Conservation (phyloP, 805 yeast genomes). For the Pichia gijzeniarum region DNA sequence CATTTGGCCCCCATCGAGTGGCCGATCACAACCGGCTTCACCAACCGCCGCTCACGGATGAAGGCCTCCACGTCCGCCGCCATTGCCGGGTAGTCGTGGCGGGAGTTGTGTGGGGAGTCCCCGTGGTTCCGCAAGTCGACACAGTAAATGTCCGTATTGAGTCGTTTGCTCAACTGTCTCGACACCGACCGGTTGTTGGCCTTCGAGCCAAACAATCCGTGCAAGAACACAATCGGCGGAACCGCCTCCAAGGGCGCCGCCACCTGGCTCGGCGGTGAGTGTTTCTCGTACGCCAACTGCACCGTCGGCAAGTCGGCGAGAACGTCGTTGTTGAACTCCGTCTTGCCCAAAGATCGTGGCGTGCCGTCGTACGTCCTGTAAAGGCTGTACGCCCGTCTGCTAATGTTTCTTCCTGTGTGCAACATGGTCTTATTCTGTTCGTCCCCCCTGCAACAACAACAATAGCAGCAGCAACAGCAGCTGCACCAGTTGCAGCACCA, state of each 20-base stretch:
- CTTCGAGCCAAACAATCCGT: constrained; percentile 85
- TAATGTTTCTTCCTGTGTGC: too few relatives aligned
- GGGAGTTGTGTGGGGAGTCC: constrained; percentile 66
- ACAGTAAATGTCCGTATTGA: constrained; percentile 56
- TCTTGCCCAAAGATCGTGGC: constrained; percentile 17
- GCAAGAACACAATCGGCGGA: constrained; percentile 68
- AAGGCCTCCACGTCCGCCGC: constrained; percentile 83
- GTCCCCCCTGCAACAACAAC: too few relatives aligned
- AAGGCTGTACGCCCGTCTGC: background rate
- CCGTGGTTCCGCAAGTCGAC: constrained; percentile 90
- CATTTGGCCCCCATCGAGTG: constrained; percentile 94
- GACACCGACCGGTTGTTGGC: constrained; percentile 80
- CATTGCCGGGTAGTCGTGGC: constrained; percentile 74
- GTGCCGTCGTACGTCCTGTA: constrained; percentile 24
- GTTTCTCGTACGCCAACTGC: constrained; percentile 45
- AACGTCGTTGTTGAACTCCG: constrained; percentile 16
- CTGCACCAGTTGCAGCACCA: too few relatives aligned
- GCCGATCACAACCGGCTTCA: constrained; percentile 60
- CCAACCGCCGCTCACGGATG: constrained; percentile 39
- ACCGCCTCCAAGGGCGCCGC: constrained; percentile 3
- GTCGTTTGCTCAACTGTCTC: constrained; percentile 40
- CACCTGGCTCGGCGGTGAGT: constrained; percentile 9
- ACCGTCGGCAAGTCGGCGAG: constrained; percentile 41
- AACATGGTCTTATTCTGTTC: too few relatives aligned
- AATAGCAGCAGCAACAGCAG: too few relatives aligned